Conservation (phyloP, 345 rosid species). For the Gynandropsis gynandra region DNA sequence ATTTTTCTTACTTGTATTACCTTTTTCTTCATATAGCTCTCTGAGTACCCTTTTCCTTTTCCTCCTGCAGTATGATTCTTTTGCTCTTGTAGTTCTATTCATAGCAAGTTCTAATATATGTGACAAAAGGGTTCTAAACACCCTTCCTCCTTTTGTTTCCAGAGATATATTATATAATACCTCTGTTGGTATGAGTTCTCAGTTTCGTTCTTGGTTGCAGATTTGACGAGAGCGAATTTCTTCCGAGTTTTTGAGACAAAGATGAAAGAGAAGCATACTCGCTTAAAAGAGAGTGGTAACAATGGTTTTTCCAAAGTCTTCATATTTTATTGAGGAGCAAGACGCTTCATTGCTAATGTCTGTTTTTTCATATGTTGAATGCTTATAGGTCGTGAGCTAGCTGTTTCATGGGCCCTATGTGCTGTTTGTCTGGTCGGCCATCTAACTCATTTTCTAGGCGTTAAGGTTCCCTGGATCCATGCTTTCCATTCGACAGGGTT, state of each 20-base stretch:
- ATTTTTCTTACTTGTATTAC: not conserved
- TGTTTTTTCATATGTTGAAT: slow-evolving; percentile 6
- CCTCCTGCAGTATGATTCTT: slow-evolving; percentile 1
- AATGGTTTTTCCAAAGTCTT: not conserved
- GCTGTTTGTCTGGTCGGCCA: slow-evolving; percentile 96
- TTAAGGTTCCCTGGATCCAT: slow-evolving; percentile 74
- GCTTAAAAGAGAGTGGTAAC: slow-evolving; percentile 75
- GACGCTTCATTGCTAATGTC: slow-evolving; percentile 18
- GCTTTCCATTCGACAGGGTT: slow-evolving; percentile 81
- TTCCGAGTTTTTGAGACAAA: slow-evolving; percentile 72
- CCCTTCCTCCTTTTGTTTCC: slow-evolving; percentile 2
- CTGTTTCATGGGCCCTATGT: slow-evolving; percentile 94
- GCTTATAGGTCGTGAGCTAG: slow-evolving; percentile 71
- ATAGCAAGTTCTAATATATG: slow-evolving; percentile 13
- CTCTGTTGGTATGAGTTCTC: slow-evolving; percentile 18
- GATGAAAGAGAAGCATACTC: slow-evolving; percentile 69
- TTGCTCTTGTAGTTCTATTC: not conserved
- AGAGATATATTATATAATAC: not conserved
- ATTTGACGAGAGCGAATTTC: slow-evolving; percentile 54
- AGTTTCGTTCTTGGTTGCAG: slow-evolving; percentile 38
- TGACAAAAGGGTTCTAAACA: slow-evolving; percentile 6
- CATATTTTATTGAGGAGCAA: slow-evolving; percentile 5
- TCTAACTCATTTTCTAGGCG: slow-evolving; percentile 62
- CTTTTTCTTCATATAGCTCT: not conserved
- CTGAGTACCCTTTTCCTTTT: not conserved